These are phyloP conservation scores for Microdochium paspali DNA, from an alignment of 2,329 filamentous ascomycete species.

Conservation along the genomic window DNA sequence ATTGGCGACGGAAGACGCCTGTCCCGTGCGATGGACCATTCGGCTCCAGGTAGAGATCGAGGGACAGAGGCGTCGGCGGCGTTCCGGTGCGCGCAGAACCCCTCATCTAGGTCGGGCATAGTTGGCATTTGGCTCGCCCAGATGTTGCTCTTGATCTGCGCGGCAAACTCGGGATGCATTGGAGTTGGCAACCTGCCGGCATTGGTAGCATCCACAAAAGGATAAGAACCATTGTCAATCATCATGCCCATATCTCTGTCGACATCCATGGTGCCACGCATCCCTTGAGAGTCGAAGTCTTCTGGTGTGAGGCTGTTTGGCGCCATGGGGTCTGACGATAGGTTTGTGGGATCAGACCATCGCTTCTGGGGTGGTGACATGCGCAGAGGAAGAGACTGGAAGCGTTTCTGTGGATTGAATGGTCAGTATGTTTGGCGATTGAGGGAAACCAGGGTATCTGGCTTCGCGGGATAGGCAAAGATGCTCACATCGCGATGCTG, in stretches of 20 bases:
- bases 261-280: conserved; percentile 16
- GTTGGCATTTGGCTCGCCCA: conserved; percentile 31
- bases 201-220: conserved; percentile 17
- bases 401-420: conserved; percentile 34
- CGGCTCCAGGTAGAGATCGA: conserved; percentile 33
- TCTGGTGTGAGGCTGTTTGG: conserved; percentile 27
- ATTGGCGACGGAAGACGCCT: conserved; percentile 50
- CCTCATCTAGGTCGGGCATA: conserved; percentile 21
- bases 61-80: conserved; percentile 35
- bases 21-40: conserved; percentile 44
- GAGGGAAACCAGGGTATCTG: not conserved
- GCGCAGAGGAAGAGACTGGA: conserved; percentile 42
- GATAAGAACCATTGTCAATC: conserved; percentile 23
- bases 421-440: not conserved
- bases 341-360: conserved; percentile 18
- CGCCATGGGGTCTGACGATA: conserved; percentile 16
- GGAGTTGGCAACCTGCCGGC: conserved; percentile 47
- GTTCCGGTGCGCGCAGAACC: conserved; percentile 12
- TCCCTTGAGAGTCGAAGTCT: conserved; percentile 29
- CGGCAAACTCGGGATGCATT: conserved; percentile 48
- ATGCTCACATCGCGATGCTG: conserved; percentile 22
- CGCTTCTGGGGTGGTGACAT: conserved; percentile 30
- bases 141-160: conserved; percentile 43
- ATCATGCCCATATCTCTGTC: conserved; percentile 44
- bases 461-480: not conserved